Evolutionary conservation across 495 filamentous ascomycete species (phyloP), one percentile per base, ranked within the genome.

Genomic region (Penicillium lividum): DNA sequence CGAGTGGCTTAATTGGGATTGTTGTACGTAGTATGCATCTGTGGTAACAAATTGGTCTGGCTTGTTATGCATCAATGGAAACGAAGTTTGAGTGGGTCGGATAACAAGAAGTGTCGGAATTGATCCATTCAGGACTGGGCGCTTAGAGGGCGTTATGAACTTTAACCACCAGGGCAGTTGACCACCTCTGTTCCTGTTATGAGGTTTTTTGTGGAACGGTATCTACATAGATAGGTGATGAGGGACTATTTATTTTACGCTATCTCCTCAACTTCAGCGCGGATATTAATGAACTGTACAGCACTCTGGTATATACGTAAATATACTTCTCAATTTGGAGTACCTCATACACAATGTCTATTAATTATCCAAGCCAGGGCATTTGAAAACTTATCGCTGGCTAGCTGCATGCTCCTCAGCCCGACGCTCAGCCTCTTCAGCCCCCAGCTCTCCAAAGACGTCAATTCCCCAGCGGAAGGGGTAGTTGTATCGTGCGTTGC

Each of bases 391-490:
- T 42, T 27, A 53, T 16, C 76, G 69, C 59, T 75, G 70, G 49
- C 69, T 69, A 5, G 64, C 68, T 54, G 74, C 76, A 66, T 75
- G 76, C 40, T 80, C 75, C 52, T 80, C 70, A 34, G 75, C 73
- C 3, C 75, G 70, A 51, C 70, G 67, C 58, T 75, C 75, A 27
- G 79, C 64, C 53, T 76, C 78, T 48, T 74, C 78, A 53, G 74
- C 71, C 7, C 74, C 73, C 42, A 79, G 58, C 53, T 80, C 79
- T 6, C 72, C 78, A 62, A 82, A 82, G 43, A 81, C 71, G 69
- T 82, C 75, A 45, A 79, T 67, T 1, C 81, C 78, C 72, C 76
- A 80, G 28, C 76, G 73, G 58, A 76, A 73, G 8, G 80, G 78
- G 53, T 78, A 80, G 58, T 81, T 82, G 66, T 82, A 80, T 18